These are phyloP conservation scores for Zygotorulaspora chibaensis DNA, from an alignment of 805 yeast genomes.

Conservation along the genomic window DNA sequence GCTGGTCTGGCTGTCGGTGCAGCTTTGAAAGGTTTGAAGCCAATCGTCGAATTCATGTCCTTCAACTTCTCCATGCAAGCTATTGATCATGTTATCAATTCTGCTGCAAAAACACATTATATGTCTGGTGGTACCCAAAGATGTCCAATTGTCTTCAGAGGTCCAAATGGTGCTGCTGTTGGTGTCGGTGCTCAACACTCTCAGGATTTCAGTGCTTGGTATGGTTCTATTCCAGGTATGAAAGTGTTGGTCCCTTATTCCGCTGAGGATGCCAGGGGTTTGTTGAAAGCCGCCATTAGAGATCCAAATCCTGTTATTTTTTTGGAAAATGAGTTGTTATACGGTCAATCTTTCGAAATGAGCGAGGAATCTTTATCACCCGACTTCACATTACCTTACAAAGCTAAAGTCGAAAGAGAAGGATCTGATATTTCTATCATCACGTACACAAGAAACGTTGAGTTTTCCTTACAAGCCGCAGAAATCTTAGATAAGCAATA, in stretches of 20 bases:
- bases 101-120: slow-evolving; percentile 97
- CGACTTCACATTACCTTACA: slow-evolving; percentile 86
- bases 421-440: slow-evolving; percentile 89
- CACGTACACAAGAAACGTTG: slow-evolving; percentile 88
- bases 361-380: slow-evolving; percentile 84
- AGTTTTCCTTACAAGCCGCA: slow-evolving; percentile 85
- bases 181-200: slow-evolving; percentile 99
- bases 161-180: slow-evolving; percentile 99
- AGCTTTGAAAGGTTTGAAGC: slow-evolving; percentile 93
- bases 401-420: slow-evolving; percentile 90
- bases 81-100: slow-evolving; percentile 95
- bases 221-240: slow-evolving; percentile 96
- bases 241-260: slow-evolving; percentile 95
- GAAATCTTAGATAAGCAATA: slow-evolving; percentile 75
- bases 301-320: slow-evolving; percentile 98
- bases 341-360: slow-evolving; percentile 87
- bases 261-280: slow-evolving; percentile 93
- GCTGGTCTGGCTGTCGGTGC: slow-evolving; percentile 94
- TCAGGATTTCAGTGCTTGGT: slow-evolving; percentile 97
- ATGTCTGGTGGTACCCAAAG: slow-evolving; percentile 99
- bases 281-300: slow-evolving; percentile 92
- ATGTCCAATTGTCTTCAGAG: slow-evolving; percentile 96
- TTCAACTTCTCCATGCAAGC: slow-evolving; percentile 99
- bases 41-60: slow-evolving; percentile 98
- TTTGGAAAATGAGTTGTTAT: slow-evolving; percentile 91